phyloP scores from a whole-genome alignment of 345 rosid species.

The Gossypium mustelinum region DNA sequence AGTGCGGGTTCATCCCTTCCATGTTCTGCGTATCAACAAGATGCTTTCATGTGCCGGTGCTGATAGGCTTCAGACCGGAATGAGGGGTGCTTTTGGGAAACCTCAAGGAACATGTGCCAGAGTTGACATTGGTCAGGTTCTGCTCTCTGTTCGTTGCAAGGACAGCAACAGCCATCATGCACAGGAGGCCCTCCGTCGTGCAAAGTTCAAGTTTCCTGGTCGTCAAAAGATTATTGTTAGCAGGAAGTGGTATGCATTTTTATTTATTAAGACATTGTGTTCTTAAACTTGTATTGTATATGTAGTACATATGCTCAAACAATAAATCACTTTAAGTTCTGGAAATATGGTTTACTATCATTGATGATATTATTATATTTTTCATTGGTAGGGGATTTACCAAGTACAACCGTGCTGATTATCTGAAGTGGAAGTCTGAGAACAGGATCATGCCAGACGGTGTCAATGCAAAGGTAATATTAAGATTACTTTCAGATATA shows the following conservation, averaged over 20 bases:
- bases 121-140: constrained; percentile 54
- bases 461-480: constrained; percentile 47
- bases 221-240: constrained; percentile 57
- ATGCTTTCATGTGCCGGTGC: constrained; percentile 76
- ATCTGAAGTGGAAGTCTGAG: constrained; percentile 38
- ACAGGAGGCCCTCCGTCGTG: constrained; percentile 57
- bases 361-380: neutral
- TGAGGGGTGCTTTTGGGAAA: constrained; percentile 63
- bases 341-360: neutral
- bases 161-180: constrained; percentile 51
- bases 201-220: constrained; percentile 63
- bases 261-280: neutral
- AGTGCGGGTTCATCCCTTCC: constrained; percentile 58
- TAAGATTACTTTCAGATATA: neutral
- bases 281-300: neutral
- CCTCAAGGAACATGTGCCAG: constrained; percentile 54
- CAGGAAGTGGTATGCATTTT: constrained; percentile 48
- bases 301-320: neutral
- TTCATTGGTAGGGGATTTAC: constrained; percentile 47
- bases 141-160: constrained; percentile 53
- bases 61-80: constrained; percentile 62
- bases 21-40: constrained; percentile 55
- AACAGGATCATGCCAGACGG: constrained; percentile 53
- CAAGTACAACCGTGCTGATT: constrained; percentile 47
- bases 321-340: neutral